These are phyloP conservation scores for Austroboletus sp. DNA, from an alignment of 1,284 basidiomycete genomes.

Conservation along the genomic window DNA sequence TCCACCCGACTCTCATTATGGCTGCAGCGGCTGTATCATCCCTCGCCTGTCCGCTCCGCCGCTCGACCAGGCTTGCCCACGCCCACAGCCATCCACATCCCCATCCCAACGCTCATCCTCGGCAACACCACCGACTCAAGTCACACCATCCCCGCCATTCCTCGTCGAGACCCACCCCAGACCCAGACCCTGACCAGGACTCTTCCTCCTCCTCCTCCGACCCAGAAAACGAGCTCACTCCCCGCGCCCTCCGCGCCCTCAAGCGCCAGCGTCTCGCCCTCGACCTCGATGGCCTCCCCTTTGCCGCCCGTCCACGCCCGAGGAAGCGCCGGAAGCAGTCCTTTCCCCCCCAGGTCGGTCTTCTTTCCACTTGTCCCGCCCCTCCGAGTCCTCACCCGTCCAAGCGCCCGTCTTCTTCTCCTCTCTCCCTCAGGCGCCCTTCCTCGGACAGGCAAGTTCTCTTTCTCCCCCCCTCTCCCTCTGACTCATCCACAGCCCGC, in stretches of 20 bases:
- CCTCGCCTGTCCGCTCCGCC: conserved; percentile 28
- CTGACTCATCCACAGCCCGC: background rate
- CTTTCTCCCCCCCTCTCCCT: background rate
- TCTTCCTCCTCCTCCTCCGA: conserved; percentile 14
- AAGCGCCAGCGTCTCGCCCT: conserved; percentile 30
- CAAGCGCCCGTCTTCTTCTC: conserved; percentile 14
- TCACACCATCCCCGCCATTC: background rate
- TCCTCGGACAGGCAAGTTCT: conserved; percentile 6
- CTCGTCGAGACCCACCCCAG: background rate
- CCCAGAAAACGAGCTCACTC: conserved; percentile 29
- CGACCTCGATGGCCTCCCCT: conserved; percentile 26
- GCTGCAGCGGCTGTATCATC: conserved; percentile 27
- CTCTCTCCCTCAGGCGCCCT: background rate
- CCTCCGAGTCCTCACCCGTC: background rate
- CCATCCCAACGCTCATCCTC: background rate
- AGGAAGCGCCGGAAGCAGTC: conserved; percentile 19
- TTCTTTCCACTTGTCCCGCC: too few species aligned
- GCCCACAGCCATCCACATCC: conserved; percentile 7
- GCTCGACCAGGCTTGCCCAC: conserved; percentile 25
- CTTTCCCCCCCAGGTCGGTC: background rate
- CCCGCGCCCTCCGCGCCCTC: conserved; percentile 32
- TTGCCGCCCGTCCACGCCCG: conserved; percentile 13
- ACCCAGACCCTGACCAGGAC: conserved; percentile 21
- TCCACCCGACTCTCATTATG: conserved; percentile 20
- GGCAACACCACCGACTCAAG: background rate